Evolutionary conservation across 345 rosid species (phyloP), one percentile per base, ranked within the genome.

Genomic region (Camelina neglecta): DNA sequence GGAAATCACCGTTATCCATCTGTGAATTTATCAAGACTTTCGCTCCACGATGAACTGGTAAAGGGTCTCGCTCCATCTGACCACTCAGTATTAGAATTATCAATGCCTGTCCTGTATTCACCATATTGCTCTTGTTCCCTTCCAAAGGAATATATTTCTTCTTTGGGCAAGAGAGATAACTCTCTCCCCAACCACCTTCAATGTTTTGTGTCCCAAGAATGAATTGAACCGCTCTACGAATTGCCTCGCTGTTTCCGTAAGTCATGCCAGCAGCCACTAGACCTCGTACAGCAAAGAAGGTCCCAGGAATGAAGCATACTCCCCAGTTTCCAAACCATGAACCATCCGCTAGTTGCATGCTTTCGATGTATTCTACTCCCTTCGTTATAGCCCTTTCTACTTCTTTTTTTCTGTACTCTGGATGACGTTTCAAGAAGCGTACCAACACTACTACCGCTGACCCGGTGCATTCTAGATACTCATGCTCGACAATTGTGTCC

Each of bases 251-350:
- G 56, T 80, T 78, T 23, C 45, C 36, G 65, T 77, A 83, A 60
- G 54, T 86, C 63, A 70, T 86, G 3, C 87, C 85, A 13, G 78
- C 76, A 9, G 95, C 86, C 36, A 72, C 85, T 41, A 89, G 55
- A 24, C 83, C 92, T 53, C 79, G 71, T 15, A 87, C 81, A 0
- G 82, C 85, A 53, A 87, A 87, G 86, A 88, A 87, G 59, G 88
- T 85, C 3, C 75, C 92, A 23, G 86, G 87, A 0, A 85, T 83
- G 73, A 86, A 87, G 69, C 94, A 89, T 3, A 89, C 85, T 15
- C 95, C 95, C 95, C 92, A 86, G 16, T 74, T 86, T 13, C 92
- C 95, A 10, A 86, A 89, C 93, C 96, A 90, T 42, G 86, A 87
- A 49, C 96, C 96, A 29, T 88, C 86, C 0, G 74, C 58, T 47